These are phyloP conservation scores for Herpetomonas tarakana DNA, from an alignment of 208 protist species.

Conservation along the genomic window DNA sequence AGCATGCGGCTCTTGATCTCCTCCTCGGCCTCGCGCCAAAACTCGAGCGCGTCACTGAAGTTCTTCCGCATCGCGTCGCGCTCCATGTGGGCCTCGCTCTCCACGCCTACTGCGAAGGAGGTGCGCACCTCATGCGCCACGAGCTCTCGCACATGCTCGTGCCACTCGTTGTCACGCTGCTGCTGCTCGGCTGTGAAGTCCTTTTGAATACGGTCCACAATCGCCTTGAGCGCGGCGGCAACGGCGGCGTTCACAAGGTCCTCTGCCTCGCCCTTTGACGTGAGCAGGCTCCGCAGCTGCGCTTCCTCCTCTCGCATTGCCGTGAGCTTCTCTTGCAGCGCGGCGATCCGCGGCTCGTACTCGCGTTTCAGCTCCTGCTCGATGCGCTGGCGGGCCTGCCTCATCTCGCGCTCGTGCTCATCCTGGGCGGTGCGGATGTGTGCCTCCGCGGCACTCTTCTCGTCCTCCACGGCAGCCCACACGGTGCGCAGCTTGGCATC, in stretches of 20 bases:
- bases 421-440: conserved; percentile 47
- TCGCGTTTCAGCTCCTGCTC: conserved; percentile 47
- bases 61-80: conserved; percentile 46
- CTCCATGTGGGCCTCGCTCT: conserved; percentile 59
- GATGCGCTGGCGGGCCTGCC: conserved; percentile 32
- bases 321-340: conserved; percentile 28
- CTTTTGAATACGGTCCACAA: conserved; percentile 46
- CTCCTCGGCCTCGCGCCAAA: conserved; percentile 68
- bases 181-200: conserved; percentile 44
- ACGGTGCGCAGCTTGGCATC: conserved; percentile 48
- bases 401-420: conserved; percentile 42
- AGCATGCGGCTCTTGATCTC: conserved; percentile 55
- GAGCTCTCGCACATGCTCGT: conserved; percentile 42
- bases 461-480: conserved; percentile 47
- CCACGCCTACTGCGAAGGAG: conserved; percentile 59
- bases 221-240: conserved; percentile 43
- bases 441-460: conserved; percentile 43
- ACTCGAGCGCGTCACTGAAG: conserved; percentile 68
- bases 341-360: conserved; percentile 48
- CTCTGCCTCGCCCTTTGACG: conserved; percentile 24
- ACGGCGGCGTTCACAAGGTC: conserved; percentile 52
- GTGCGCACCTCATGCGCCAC: conserved; percentile 67
- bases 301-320: conserved; percentile 44
- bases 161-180: conserved; percentile 33
- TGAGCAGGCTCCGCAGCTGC: conserved; percentile 42